These are phyloP conservation scores for Aristolochia contorta DNA, from an alignment of 164 flowering plant species.

Conservation along the genomic window DNA sequence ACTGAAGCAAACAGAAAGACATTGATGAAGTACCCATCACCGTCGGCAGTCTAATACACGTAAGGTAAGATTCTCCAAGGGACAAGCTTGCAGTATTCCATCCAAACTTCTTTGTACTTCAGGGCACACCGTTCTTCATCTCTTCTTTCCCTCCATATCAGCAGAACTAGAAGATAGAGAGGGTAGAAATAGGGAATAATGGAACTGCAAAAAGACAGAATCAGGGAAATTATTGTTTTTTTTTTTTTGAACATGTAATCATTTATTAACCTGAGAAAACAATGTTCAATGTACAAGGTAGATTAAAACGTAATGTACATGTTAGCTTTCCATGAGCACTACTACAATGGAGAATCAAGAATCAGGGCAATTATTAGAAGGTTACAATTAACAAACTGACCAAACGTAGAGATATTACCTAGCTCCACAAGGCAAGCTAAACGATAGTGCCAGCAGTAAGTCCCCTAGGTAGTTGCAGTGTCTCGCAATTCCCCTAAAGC, in stretches of 20 bases:
- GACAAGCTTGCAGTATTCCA: conserved; percentile 65
- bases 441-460: conserved; percentile 75
- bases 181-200: conserved; percentile 92
- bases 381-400: background rate
- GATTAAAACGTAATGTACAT: too few relatives aligned
- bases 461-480: conserved; percentile 97
- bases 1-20: background rate
- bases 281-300: too few relatives aligned
- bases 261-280: too few relatives aligned
- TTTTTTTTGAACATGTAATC: too few relatives aligned
- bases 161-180: conserved; percentile 69
- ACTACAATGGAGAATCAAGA: too few relatives aligned
- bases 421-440: conserved; percentile 87
- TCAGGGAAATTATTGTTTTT: background rate
- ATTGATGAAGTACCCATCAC: background rate
- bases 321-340: too few relatives aligned
- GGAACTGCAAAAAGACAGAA: conserved; percentile 46
- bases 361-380: background rate
- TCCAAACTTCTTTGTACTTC: conserved; percentile 85
- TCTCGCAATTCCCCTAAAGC: conserved; percentile 82
- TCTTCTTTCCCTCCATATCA: conserved; percentile 96
- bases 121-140: conserved; percentile 90
- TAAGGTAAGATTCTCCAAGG: conserved; percentile 94
- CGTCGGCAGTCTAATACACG: conserved; percentile 35
- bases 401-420: conserved; percentile 34